phyloP scores from a whole-genome alignment of 106 monocot species.

The Alisma plantagoaquatica region DNA sequence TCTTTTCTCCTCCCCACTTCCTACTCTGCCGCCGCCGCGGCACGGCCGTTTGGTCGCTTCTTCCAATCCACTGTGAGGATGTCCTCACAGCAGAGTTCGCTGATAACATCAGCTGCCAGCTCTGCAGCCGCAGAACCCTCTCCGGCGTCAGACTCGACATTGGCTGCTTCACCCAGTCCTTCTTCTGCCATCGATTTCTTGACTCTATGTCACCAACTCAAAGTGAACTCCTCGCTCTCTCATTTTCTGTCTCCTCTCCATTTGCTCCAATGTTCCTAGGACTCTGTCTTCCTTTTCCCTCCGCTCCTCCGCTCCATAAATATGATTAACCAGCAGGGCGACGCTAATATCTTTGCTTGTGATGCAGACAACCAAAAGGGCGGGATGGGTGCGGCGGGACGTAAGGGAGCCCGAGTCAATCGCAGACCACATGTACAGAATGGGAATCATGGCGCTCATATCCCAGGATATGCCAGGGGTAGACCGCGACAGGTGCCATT shows the following conservation, averaged over 20 bases:
- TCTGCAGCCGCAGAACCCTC: too few relatives aligned
- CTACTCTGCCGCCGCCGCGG: too few relatives aligned
- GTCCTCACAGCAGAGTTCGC: too few relatives aligned
- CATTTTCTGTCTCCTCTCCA: not conserved
- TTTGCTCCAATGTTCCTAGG: not conserved
- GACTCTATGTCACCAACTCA: constrained; percentile 60
- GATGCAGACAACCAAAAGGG: constrained; percentile 79
- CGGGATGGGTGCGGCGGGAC: constrained; percentile 83
- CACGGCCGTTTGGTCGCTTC: too few relatives aligned
- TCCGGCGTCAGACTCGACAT: too few relatives aligned
- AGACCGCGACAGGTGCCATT: constrained; percentile 68
- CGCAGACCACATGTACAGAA: constrained; percentile 97
- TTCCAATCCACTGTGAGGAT: too few relatives aligned
- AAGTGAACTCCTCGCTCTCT: constrained; percentile 13
- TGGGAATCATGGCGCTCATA: constrained; percentile 88
- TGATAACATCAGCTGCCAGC: too few relatives aligned
- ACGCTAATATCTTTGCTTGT: constrained; percentile 19
- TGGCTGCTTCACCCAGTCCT: too few relatives aligned
- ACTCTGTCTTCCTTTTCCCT: not conserved
- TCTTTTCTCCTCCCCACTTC: too few relatives aligned
- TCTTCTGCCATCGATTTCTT: constrained; percentile 57
- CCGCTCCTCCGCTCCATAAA: not conserved
- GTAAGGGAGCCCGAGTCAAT: constrained; percentile 81
- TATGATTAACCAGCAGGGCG: too few relatives aligned
- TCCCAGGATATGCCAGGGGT: constrained; percentile 59